Percentiles rank a stretch among this genome's conserved stretches.
phyloP scores from a whole-genome alignment of 2,329 filamentous ascomycete species.

The Fonsecaea pedrosoi region DNA sequence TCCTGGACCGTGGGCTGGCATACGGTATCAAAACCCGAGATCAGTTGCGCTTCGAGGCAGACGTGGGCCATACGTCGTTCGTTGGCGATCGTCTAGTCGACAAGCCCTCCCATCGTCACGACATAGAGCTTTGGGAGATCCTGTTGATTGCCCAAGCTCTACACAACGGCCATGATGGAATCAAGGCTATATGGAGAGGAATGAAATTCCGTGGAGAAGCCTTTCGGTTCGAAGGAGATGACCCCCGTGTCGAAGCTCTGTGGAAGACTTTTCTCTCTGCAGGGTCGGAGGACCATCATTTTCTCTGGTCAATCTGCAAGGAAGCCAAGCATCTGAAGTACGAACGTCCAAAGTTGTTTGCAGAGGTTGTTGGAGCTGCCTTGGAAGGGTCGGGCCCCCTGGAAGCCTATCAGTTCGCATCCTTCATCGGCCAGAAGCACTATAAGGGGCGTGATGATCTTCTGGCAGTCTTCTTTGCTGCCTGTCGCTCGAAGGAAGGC shows the following conservation, averaged over 20 bases:
- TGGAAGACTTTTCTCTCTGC: conserved; percentile 36
- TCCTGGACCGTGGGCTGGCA: conserved; percentile 33
- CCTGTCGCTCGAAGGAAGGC: conserved; percentile 32
- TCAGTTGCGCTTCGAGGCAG: conserved; percentile 51
- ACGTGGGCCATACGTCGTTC: conserved; percentile 47
- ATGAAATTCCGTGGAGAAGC: conserved; percentile 33
- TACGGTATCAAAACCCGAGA: conserved; percentile 44
- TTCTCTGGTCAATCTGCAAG: conserved; percentile 32
- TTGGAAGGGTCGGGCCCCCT: conserved; percentile 42
- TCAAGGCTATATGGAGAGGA: conserved; percentile 49
- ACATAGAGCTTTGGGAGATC: conserved; percentile 55
- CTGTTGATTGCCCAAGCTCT: conserved; percentile 53
- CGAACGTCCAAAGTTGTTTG: conserved; percentile 51
- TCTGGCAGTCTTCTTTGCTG: conserved; percentile 28
- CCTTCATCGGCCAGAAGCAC: conserved; percentile 24
- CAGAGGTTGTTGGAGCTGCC: conserved; percentile 51
- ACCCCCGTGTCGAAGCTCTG: conserved; percentile 31
- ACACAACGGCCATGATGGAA: conserved; percentile 52
- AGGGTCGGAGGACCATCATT: conserved; percentile 28
- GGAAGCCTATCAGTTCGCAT: conserved; percentile 36
- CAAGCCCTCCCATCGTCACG: conserved; percentile 41
- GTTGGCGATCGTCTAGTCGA: conserved; percentile 51
- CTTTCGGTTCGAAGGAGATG: conserved; percentile 34
- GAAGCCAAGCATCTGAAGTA: conserved; percentile 21
- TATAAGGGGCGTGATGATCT: conserved; percentile 34